Evolutionary conservation across 805 yeast species (phyloP).

Genomic region (Saccharomyces mikatae): DNA sequence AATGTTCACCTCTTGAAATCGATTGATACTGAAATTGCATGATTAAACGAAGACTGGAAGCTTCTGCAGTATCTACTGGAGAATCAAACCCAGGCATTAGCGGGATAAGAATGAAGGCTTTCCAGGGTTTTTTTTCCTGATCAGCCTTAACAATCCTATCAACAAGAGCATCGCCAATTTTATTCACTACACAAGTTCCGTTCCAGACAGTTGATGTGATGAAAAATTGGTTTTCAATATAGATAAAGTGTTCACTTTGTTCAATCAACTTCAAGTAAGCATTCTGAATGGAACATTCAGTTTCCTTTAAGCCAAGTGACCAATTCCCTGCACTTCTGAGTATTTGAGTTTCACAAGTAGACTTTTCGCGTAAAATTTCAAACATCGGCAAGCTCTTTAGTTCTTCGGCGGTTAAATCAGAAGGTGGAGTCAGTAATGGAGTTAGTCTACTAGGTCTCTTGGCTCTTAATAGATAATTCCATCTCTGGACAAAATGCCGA

Average conservation of each 20-base stretch:
- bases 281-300: constrained; percentile 83
- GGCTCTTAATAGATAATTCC: constrained; percentile 90
- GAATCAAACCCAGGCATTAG: constrained; percentile 96
- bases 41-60: constrained; percentile 88
- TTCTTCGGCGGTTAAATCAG: constrained; percentile 73
- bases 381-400: constrained; percentile 43
- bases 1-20: constrained; percentile 80
- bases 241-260: constrained; percentile 84
- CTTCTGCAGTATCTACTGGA: constrained; percentile 87
- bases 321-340: constrained; percentile 85
- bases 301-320: constrained; percentile 83
- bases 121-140: constrained; percentile 70
- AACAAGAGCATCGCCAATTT: constrained; percentile 92
- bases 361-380: constrained; percentile 41
- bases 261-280: constrained; percentile 89
- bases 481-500: constrained; percentile 92
- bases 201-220: constrained; percentile 82
- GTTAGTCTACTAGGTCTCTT: constrained; percentile 92
- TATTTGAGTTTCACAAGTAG: constrained; percentile 88
- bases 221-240: constrained; percentile 93
- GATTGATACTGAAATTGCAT: constrained; percentile 95
- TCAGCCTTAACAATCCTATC: constrained; percentile 89
- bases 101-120: constrained; percentile 85
- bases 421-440: constrained; percentile 86
- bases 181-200: constrained; percentile 74